Percentiles rank a stretch among this genome's conserved stretches.
These are phyloP conservation scores for Stygiomarasmius scandens DNA, from an alignment of 1,284 basidiomycete genomes.

Conservation along the genomic window DNA sequence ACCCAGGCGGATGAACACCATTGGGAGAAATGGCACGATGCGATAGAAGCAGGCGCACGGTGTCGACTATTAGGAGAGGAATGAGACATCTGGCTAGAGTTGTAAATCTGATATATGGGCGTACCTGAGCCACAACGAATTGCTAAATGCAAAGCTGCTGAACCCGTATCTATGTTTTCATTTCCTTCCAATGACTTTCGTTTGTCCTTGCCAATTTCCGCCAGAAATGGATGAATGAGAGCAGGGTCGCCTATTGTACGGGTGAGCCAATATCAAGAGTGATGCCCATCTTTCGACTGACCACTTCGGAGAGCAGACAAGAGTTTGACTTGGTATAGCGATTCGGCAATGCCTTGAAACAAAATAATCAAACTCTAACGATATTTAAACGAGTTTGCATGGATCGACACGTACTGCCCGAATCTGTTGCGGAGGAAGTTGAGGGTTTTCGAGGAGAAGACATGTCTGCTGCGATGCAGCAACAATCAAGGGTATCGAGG, in stretches of 20 bases:
- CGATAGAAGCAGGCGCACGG: constrained; percentile 69
- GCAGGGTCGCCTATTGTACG: constrained; percentile 64
- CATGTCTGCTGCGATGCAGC: background rate
- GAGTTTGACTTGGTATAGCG: constrained; percentile 78
- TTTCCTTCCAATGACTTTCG: constrained; percentile 49
- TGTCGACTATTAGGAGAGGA: constrained; percentile 47
- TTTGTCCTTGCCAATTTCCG: constrained; percentile 70
- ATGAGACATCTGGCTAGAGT: background rate
- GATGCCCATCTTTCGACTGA: constrained; percentile 18
- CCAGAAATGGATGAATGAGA: constrained; percentile 82
- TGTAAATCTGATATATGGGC: constrained; percentile 30
- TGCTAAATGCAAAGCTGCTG: constrained; percentile 83
- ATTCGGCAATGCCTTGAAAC: constrained; percentile 41
- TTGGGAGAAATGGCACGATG: constrained; percentile 81
- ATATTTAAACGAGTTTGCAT: background rate
- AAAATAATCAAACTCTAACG: background rate
- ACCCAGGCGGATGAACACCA: constrained; percentile 66
- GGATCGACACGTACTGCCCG: constrained; percentile 1
- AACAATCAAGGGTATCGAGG: constrained; percentile 10
- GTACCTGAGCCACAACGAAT: constrained; percentile 82
- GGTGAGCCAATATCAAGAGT: background rate
- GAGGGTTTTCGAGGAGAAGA: background rate
- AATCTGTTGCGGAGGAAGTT: constrained; percentile 10
- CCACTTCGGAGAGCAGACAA: constrained; percentile 75
- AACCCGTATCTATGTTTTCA: constrained; percentile 57